phyloP scores from a whole-genome alignment of 768 basidiomycete species.

The Rhodotorula babjevae region DNA sequence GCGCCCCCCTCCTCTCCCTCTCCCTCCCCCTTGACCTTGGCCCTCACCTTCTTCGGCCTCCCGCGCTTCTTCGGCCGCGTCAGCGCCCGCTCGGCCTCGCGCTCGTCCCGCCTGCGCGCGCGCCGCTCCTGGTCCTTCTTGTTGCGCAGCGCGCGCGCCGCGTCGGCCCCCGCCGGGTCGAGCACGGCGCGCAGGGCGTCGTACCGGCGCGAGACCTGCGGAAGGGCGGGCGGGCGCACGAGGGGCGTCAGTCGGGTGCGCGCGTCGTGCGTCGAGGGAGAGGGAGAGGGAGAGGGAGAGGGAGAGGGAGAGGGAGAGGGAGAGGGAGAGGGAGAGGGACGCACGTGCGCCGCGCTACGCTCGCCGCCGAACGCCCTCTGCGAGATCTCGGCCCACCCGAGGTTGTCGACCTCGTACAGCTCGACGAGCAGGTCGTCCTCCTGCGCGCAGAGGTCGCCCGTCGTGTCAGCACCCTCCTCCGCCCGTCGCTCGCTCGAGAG shows the following conservation, averaged over 20 bases:
- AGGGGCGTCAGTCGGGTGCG: too few relatives aligned
- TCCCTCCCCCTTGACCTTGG: background rate
- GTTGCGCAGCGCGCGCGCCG: background rate
- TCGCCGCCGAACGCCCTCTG: background rate
- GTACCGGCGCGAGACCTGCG: conserved; percentile 24
- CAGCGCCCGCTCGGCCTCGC: background rate
- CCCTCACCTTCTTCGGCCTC: background rate
- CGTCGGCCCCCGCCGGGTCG: background rate
- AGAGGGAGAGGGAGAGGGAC: background rate
- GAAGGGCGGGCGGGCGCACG: too few relatives aligned
- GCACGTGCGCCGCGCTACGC: conserved; percentile 21
- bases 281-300: too few relatives aligned
- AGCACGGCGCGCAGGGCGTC: background rate
- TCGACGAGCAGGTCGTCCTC: conserved; percentile 18
- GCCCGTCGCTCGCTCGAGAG: too few relatives aligned
- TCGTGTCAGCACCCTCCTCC: too few relatives aligned
- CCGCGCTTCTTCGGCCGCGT: background rate
- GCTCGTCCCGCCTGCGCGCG: background rate
- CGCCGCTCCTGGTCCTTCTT: background rate
- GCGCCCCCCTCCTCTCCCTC: too few relatives aligned
- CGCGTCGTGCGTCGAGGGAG: background rate
- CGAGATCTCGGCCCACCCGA: conserved; percentile 25
- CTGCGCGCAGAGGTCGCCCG: too few relatives aligned
- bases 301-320: too few relatives aligned
- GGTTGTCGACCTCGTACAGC: conserved; percentile 8